phyloP scores from a whole-genome alignment of 2,329 filamentous ascomycete species.

The Monosporascus cannonballus region DNA sequence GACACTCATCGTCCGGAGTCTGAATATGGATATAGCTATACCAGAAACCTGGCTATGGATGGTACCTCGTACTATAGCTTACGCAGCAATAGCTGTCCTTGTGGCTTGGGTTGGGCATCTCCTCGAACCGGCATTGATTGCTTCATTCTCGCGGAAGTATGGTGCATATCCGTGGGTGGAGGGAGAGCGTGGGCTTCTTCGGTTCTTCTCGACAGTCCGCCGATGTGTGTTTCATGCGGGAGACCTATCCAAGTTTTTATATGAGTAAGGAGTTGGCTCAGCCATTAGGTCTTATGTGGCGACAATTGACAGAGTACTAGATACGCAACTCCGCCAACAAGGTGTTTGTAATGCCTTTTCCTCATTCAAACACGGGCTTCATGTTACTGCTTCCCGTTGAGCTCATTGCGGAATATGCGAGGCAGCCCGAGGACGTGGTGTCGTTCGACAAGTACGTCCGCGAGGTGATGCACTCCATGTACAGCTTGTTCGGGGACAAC shows the following conservation, averaged over 20 bases:
- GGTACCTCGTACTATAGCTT: not conserved
- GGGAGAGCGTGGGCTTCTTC: not conserved
- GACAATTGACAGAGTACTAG: not conserved
- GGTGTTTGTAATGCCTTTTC: not conserved
- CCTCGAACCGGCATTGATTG: not conserved
- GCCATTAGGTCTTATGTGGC: not conserved
- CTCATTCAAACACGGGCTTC: not conserved
- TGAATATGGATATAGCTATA: not conserved
- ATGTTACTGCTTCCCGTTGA: not conserved
- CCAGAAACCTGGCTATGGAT: not conserved
- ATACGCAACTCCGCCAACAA: not conserved
- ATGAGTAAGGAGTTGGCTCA: not conserved
- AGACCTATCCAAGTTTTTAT: not conserved
- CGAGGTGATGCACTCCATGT: not conserved
- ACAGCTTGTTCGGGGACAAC: not conserved
- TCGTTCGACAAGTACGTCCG: not conserved
- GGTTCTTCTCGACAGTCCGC: not conserved
- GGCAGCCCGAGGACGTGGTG: not conserved
- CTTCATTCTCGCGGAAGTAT: not conserved
- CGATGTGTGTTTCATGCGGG: not conserved
- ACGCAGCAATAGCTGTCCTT: not conserved
- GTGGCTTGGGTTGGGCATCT: not conserved
- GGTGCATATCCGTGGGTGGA: not conserved
- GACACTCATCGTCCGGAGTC: not conserved
- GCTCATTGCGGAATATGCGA: not conserved